Evolutionary conservation across 306 rosid species (phyloP), one percentile per base, ranked within the genome.

Genomic region (Cucurbita ficifolia): DNA sequence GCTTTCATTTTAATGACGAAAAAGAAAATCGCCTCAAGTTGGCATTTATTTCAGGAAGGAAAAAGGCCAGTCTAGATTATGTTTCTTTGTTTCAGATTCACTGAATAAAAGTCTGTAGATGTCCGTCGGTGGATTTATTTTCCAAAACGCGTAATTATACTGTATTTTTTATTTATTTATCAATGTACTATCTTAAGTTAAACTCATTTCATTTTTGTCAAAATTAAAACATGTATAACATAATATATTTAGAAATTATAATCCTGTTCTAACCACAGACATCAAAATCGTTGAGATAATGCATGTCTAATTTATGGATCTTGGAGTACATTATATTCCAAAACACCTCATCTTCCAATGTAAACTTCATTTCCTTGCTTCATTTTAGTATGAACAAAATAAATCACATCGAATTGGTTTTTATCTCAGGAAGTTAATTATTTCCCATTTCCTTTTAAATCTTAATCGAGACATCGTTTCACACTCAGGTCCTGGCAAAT

Each of bases 401-500:
- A 40, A 39, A 43, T 49, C 29, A 14, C 60, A 13, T 64, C 46
- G 16, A 7, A 0, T 71, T 45, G 70, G 16, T 7, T 53, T 12
- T 50, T 18, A 13, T 61, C 42, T 50, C 38, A 52, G 71, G 21
- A 74, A 46, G 40, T 61, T 12, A 16, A 12, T 46, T 59, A 40
- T 43, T 56, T 57, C 29, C 22, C 19, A 1, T 58, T 40, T 42
- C 42, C 36, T 19, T 29, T 51, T 33, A 13, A 11, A 72, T 53
- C 33, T 61, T 75, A 5, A 12, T 13, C 65, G 46, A 6, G 46
- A 6, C 17, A 2, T 4, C 55, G 18, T 40, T 24, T 14, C 17
- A 40, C 64, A 19, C 21, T 54, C 71, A 94, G 99, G 96, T 94
- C 75, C 84, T 94, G 57, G 97, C 99, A 60, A 87, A 88, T 72